Conservation (phyloP, 345 rosid genomes). For the Firmiana major region DNA sequence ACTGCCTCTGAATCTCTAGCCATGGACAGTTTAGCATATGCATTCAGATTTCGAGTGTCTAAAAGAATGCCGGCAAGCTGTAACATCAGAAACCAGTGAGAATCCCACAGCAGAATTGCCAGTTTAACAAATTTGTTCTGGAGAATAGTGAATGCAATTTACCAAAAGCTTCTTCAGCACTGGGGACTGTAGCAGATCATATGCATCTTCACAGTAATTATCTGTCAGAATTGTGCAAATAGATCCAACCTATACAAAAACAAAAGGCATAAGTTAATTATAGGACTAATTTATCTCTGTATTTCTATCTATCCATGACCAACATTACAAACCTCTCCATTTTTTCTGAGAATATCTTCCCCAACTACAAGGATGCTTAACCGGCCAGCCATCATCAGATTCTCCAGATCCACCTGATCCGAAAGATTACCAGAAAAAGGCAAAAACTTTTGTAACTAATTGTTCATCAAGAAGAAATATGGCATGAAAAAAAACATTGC, state of each 20-base stretch:
- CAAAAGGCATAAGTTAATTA: background rate
- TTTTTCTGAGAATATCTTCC: constrained; percentile 47
- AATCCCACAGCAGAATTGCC: background rate
- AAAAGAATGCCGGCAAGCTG: constrained; percentile 68
- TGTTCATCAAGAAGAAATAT: background rate
- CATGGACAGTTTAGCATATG: constrained; percentile 26
- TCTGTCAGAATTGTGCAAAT: constrained; percentile 62
- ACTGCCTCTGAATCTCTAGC: constrained; percentile 67
- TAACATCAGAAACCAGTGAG: constrained; percentile 12
- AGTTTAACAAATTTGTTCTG: background rate
- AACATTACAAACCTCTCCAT: constrained; percentile 35
- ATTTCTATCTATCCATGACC: background rate
- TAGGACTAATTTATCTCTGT: no score
- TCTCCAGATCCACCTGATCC: constrained; percentile 60
- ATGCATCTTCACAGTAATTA: constrained; percentile 68
- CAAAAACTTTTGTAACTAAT: background rate
- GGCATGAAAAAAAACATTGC: background rate
- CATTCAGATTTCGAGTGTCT: constrained; percentile 51
- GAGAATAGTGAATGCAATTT: background rate
- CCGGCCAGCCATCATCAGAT: constrained; percentile 47
- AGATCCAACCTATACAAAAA: constrained; percentile 37
- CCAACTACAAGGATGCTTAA: constrained; percentile 51
- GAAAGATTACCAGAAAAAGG: background rate
- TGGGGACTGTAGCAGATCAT: constrained; percentile 50
- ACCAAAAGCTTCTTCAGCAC: constrained; percentile 53